phyloP scores from a whole-genome alignment of 1,284 basidiomycete species.

The Mycosarcoma maydis region DNA sequence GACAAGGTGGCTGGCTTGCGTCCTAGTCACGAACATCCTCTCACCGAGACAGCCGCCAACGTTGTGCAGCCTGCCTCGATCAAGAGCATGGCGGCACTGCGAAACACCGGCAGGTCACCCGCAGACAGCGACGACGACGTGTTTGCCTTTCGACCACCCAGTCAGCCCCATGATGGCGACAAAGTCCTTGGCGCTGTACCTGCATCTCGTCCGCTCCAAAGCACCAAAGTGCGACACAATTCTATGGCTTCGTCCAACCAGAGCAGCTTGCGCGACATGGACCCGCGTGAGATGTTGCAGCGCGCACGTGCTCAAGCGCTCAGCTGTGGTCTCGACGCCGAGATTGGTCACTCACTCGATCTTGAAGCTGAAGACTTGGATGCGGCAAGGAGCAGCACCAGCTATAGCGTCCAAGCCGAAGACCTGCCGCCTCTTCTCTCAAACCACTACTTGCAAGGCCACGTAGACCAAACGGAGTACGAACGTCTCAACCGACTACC shows the following conservation, averaged over 20 bases:
- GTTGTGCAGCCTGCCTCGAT: background rate
- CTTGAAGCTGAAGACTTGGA: slow-evolving; percentile 1
- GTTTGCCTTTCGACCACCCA: slow-evolving; percentile 38
- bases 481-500: slow-evolving; percentile 35
- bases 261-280: slow-evolving; percentile 23
- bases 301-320: slow-evolving; percentile 17
- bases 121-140: slow-evolving; percentile 24
- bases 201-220: background rate
- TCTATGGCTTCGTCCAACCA: slow-evolving; percentile 31
- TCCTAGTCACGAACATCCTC: slow-evolving; percentile 20
- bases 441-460: slow-evolving; percentile 39
- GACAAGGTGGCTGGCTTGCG: slow-evolving; percentile 9
- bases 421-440: slow-evolving; percentile 41
- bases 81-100: background rate
- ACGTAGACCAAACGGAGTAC: slow-evolving; percentile 22
- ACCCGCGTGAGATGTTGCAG: slow-evolving; percentile 31
- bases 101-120: background rate
- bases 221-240: background rate
- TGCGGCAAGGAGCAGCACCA: background rate
- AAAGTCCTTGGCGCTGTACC: background rate
- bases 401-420: slow-evolving; percentile 14
- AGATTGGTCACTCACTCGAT: slow-evolving; percentile 14
- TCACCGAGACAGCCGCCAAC: background rate
- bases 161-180: slow-evolving; percentile 13
- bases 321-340: slow-evolving; percentile 37